These are phyloP conservation scores for Entophlyctis helioformis DNA, from an alignment of 192 early-diverging fungal species.

Conservation along the genomic window DNA sequence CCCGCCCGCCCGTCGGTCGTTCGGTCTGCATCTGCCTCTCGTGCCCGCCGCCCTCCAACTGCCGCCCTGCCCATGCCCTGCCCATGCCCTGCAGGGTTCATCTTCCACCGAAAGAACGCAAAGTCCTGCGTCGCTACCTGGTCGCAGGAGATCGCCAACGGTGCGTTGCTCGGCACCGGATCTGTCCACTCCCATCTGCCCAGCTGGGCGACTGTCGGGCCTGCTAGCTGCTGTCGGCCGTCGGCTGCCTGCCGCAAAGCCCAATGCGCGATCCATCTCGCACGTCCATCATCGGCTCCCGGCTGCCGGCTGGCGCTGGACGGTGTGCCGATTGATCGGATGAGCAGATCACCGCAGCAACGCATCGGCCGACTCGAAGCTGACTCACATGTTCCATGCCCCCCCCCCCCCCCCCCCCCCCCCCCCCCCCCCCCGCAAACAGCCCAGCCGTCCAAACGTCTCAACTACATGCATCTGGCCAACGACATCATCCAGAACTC, in stretches of 20 bases:
- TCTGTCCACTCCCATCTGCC: neutral
- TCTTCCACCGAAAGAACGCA: slow-evolving; percentile 28
- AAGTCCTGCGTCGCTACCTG: slow-evolving; percentile 16
- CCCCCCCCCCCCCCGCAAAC: neutral
- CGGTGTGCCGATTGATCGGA: neutral
- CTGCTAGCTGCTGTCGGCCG: no score
- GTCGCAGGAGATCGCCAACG: slow-evolving; percentile 22
- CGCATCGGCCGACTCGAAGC: neutral
- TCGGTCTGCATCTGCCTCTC: no score
- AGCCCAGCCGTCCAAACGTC: slow-evolving; percentile 10
- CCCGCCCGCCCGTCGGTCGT: no score
- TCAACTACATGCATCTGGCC: slow-evolving; percentile 23
- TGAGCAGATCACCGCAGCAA: neutral
- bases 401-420: no score
- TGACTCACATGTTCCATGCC: neutral
- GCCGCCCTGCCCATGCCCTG: no score
- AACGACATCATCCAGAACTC: slow-evolving; percentile 34
- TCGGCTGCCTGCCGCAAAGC: no score
- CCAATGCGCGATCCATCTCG: neutral
- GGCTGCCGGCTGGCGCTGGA: neutral
- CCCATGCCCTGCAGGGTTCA: no score
- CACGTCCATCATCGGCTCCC: neutral
- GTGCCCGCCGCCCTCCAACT: no score
- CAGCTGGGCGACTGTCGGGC: no score
- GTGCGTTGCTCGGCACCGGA: slow-evolving; percentile 1